These are phyloP conservation scores for Pancytospora philotis DNA, from an alignment of 371 early-diverging fungal species.

Conservation along the genomic window DNA sequence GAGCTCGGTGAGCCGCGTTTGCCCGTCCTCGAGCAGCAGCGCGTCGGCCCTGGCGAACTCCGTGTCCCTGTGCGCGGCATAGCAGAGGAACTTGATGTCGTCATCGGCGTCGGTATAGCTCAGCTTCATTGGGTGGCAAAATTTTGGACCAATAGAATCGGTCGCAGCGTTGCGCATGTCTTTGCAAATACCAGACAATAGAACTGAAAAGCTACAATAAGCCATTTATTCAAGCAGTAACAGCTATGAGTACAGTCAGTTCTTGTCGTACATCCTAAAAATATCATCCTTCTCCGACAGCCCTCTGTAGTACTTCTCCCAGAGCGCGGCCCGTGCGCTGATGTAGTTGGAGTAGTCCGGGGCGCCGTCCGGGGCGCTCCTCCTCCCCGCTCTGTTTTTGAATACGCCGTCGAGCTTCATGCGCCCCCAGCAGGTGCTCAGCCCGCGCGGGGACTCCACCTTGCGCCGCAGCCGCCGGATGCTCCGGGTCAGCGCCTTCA, in stretches of 20 bases:
- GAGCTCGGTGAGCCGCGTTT: background rate
- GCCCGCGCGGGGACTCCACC: background rate
- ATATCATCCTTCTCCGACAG: background rate
- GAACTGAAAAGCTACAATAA: too few relatives aligned
- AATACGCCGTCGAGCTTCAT: background rate
- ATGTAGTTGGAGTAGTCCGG: too few relatives aligned
- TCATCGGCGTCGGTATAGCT: constrained; percentile 12
- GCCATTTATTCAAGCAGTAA: too few relatives aligned
- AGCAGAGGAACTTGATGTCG: constrained; percentile 17
- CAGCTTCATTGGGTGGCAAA: constrained; percentile 14
- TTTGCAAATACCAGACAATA: too few relatives aligned
- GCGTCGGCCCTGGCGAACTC: background rate
- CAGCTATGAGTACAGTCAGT: too few relatives aligned
- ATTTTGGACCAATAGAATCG: too few relatives aligned
- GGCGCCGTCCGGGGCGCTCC: too few relatives aligned
- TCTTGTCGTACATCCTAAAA: background rate
- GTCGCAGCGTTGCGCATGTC: too few relatives aligned
- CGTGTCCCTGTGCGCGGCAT: background rate
- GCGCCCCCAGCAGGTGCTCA: constrained; percentile 5
- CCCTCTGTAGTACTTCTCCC: background rate
- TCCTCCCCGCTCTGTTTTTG: background rate
- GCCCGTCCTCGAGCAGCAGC: background rate
- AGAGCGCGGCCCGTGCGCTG: too few relatives aligned
- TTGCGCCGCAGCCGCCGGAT: background rate
- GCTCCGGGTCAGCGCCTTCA: background rate